Percentiles rank a stretch among this genome's conserved stretches.
phyloP scores from a whole-genome alignment of 2,329 filamentous ascomycete species.

The Xylogone sp. region DNA sequence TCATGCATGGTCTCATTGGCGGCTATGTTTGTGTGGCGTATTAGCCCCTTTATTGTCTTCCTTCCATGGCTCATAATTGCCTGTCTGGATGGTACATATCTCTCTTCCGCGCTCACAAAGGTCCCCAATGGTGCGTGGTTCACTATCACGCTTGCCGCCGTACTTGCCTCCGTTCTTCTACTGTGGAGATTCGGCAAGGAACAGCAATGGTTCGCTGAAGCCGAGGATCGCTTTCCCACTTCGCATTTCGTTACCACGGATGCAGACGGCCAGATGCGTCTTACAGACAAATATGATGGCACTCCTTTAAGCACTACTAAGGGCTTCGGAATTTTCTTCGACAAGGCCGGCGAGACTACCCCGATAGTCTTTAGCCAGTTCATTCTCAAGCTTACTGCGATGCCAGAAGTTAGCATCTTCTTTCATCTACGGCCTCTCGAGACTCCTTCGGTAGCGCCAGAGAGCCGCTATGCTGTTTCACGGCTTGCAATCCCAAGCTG shows the following conservation, averaged over 20 bases:
- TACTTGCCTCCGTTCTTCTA: slow-evolving; percentile 63
- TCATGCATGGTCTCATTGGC: slow-evolving; percentile 72
- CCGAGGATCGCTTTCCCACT: slow-evolving; percentile 52
- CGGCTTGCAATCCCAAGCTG: slow-evolving; percentile 50
- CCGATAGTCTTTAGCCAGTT: slow-evolving; percentile 71
- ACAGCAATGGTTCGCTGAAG: slow-evolving; percentile 69
- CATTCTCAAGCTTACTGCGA: slow-evolving; percentile 63
- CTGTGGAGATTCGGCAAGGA: slow-evolving; percentile 80
- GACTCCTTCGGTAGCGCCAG: slow-evolving; percentile 48
- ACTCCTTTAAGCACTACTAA: slow-evolving; percentile 38
- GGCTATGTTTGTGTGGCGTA: slow-evolving; percentile 68
- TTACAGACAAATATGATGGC: slow-evolving; percentile 16
- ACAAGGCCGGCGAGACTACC: slow-evolving; percentile 65
- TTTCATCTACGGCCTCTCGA: slow-evolving; percentile 67
- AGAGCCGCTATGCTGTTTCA: slow-evolving; percentile 43
- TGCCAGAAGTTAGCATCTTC: slow-evolving; percentile 67
- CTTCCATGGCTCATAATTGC: slow-evolving; percentile 60
- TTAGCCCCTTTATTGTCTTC: slow-evolving; percentile 56
- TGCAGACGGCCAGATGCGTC: slow-evolving; percentile 35
- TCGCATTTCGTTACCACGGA: slow-evolving; percentile 35
- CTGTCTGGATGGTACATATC: slow-evolving; percentile 64
- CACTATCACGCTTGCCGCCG: slow-evolving; percentile 59
- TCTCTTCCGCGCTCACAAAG: slow-evolving; percentile 67
- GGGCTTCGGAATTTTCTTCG: slow-evolving; percentile 71
- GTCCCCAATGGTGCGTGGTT: slow-evolving; percentile 78